Conservation (phyloP, 2,329 filamentous ascomycete species). For the Zasmidium cellare region DNA sequence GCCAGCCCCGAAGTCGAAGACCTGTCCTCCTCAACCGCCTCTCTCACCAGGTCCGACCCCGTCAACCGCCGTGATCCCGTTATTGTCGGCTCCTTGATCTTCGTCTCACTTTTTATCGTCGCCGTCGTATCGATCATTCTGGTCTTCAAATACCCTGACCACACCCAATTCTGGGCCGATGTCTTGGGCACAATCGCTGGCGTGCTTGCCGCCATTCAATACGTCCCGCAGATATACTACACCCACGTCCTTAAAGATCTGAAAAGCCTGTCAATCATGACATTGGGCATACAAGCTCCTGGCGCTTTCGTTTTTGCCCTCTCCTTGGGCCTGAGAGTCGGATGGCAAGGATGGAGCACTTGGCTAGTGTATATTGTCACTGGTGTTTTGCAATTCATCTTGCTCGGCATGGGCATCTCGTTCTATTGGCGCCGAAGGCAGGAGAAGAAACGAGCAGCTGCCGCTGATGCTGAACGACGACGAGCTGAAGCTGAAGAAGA, state of each 20-base stretch:
- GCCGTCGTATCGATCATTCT: constrained; percentile 64
- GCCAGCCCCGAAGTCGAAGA: constrained; percentile 30
- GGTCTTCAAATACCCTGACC: constrained; percentile 63
- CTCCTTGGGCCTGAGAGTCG: constrained; percentile 71
- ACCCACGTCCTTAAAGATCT: constrained; percentile 84
- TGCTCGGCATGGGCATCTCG: constrained; percentile 73
- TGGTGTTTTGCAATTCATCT: constrained; percentile 76
- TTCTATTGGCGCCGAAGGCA: constrained; percentile 2
- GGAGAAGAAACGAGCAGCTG: not conserved
- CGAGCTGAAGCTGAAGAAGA: not conserved
- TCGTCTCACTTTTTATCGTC: constrained; percentile 73
- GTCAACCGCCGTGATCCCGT: constrained; percentile 75
- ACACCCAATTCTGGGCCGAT: constrained; percentile 79
- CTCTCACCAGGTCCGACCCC: constrained; percentile 54
- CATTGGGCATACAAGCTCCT: constrained; percentile 98
- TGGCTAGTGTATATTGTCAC: constrained; percentile 92
- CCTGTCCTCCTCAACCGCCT: constrained; percentile 34
- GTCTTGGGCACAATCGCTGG: constrained; percentile 78
- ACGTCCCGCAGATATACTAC: constrained; percentile 91
- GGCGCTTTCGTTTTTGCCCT: constrained; percentile 87
- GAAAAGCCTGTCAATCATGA: constrained; percentile 88
- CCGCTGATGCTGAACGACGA: not conserved
- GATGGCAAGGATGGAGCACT: constrained; percentile 84
- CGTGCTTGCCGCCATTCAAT: constrained; percentile 80
- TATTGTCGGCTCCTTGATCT: constrained; percentile 68